phyloP scores from a whole-genome alignment of 192 early-diverging fungal genomes.

The Podila verticillata region DNA sequence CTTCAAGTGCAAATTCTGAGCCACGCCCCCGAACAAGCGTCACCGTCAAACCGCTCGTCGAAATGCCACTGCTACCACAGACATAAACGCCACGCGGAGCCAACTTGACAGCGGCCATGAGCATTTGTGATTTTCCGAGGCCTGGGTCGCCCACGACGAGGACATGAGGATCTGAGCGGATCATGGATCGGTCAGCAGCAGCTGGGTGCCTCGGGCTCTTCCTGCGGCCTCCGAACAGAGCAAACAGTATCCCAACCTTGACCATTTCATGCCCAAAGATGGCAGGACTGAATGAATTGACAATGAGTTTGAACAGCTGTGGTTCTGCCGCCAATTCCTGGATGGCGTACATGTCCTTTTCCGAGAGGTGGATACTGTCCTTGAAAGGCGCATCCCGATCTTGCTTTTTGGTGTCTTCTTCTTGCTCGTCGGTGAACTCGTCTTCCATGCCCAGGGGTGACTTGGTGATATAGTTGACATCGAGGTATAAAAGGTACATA shows the following conservation, averaged over 20 bases:
- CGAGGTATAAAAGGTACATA: slow-evolving; percentile 80
- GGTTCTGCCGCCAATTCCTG: slow-evolving; percentile 66
- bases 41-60: slow-evolving; percentile 34
- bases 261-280: slow-evolving; percentile 89
- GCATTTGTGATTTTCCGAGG: slow-evolving; percentile 87
- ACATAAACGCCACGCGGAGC: slow-evolving; percentile 78
- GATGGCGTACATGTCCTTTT: slow-evolving; percentile 79
- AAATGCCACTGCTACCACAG: slow-evolving; percentile 36
- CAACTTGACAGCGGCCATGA: slow-evolving; percentile 83
- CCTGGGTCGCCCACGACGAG: slow-evolving; percentile 89
- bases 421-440: slow-evolving; percentile 32
- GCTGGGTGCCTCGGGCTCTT: slow-evolving; percentile 27
- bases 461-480: slow-evolving; percentile 73
- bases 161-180: slow-evolving; percentile 77
- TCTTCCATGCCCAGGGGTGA: slow-evolving; percentile 56
- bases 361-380: slow-evolving; percentile 73
- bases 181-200: slow-evolving; percentile 56
- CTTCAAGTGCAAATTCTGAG: slow-evolving; percentile 41
- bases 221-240: slow-evolving; percentile 72
- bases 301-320: slow-evolving; percentile 75
- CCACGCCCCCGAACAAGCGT: slow-evolving; percentile 32
- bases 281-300: slow-evolving; percentile 82
- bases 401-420: slow-evolving; percentile 42
- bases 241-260: slow-evolving; percentile 83
- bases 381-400: slow-evolving; percentile 24